Conservation (phyloP, 805 yeast genomes). For the Candida succiphila region DNA sequence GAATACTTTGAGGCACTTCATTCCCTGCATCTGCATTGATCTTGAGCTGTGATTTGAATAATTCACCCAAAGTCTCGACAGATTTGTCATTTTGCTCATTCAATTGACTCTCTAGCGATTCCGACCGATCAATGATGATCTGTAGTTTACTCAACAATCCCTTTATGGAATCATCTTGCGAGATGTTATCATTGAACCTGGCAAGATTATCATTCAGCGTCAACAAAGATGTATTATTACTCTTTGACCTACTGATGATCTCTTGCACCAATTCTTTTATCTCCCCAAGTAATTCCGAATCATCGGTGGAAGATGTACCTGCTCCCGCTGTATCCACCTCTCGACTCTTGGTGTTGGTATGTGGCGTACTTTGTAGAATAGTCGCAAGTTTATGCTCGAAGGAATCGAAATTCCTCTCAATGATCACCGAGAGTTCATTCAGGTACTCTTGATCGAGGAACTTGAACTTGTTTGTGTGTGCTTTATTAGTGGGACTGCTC, state of each 20-base stretch:
- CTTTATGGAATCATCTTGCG: neutral
- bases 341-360: too few species aligned
- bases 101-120: neutral
- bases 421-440: neutral
- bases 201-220: conserved; percentile 1
- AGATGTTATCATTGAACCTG: conserved; percentile 1
- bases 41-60: too few species aligned
- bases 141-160: neutral
- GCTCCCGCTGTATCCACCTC: too few species aligned
- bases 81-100: too few species aligned
- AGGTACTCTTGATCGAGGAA: conserved; percentile 3
- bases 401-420: conserved; percentile 1
- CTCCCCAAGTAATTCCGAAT: neutral
- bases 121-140: neutral
- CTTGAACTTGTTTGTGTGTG: conserved; percentile 1
- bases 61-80: too few species aligned
- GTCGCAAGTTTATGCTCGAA: neutral
- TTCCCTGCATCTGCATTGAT: too few species aligned
- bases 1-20: too few species aligned
- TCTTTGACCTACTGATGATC: conserved; percentile 1
- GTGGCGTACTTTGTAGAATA: neutral
- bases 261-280: neutral
- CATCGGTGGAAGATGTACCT: neutral
- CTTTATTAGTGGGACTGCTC: neutral
- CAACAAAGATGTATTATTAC: neutral